Evolutionary conservation across 441 rosid species (phyloP).

Genomic region (Adansonia gregorii): DNA sequence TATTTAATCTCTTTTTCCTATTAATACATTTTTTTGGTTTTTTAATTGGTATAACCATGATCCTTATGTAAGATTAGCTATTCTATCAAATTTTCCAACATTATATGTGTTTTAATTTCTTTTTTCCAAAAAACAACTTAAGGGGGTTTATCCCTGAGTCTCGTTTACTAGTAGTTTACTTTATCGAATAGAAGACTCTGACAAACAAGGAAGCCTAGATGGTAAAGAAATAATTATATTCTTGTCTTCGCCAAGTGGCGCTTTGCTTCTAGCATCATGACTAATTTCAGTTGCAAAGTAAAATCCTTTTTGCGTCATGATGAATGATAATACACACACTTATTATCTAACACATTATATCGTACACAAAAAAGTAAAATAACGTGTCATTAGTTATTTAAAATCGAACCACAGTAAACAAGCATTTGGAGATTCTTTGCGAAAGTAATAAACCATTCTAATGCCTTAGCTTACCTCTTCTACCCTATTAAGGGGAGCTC

Average conservation of each 20-base stretch:
- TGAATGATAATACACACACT: constrained; percentile 35
- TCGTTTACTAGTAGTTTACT: background rate
- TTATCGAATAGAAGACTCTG: background rate
- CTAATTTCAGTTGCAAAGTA: constrained; percentile 44
- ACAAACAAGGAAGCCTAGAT: background rate
- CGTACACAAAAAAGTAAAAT: constrained; percentile 38
- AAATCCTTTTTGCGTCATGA: constrained; percentile 41
- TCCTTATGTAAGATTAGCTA: background rate
- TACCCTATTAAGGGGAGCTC: constrained; percentile 34
- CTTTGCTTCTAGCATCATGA: constrained; percentile 45
- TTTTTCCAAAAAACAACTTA: constrained; percentile 5
- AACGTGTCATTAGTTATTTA: constrained; percentile 5
- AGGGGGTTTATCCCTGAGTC: background rate
- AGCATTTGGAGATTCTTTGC: background rate
- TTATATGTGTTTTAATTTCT: constrained; percentile 4
- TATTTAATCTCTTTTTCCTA: no score
- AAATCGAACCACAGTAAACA: background rate
- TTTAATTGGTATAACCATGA: background rate
- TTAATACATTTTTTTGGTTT: no score
- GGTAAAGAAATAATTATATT: constrained; percentile 39
- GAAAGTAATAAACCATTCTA: constrained; percentile 11
- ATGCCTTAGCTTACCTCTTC: constrained; percentile 47
- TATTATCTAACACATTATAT: constrained; percentile 34
- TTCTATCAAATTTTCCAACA: constrained; percentile 7
- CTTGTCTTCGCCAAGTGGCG: constrained; percentile 38